These are phyloP conservation scores for Skeletonema marinoi DNA, from an alignment of 108 stramenopile genomes.

Conservation along the genomic window DNA sequence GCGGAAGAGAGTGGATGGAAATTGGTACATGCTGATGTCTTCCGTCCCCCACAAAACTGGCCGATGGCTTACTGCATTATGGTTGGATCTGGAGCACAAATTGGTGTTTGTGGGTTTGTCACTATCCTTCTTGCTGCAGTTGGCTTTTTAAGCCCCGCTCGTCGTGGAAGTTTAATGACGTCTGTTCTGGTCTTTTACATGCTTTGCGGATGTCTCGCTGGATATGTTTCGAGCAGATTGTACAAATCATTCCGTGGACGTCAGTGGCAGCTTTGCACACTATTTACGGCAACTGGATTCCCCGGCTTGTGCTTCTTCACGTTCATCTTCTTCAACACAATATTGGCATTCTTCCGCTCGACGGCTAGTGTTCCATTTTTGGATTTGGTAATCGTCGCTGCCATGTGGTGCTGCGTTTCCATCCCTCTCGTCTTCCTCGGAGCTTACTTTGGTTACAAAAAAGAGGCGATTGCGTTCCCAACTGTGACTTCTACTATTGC, in stretches of 20 bases:
- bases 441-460: conserved; percentile 99
- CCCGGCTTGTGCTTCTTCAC: conserved; percentile 85
- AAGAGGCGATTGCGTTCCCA: conserved; percentile 79
- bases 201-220: conserved; percentile 87
- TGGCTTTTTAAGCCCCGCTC: conserved; percentile 94
- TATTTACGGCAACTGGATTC: conserved; percentile 88
- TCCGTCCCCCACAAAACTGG: conserved; percentile 91
- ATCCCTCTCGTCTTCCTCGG: conserved; percentile 98
- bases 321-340: conserved; percentile 91
- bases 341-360: conserved; percentile 89
- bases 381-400: conserved; percentile 91
- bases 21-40: conserved; percentile 99
- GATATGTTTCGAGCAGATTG: conserved; percentile 86
- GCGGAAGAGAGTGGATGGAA: conserved; percentile 96
- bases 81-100: conserved; percentile 93
- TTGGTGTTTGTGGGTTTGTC: conserved; percentile 63
- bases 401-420: conserved; percentile 98
- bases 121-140: conserved; percentile 87
- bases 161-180: conserved; percentile 93
- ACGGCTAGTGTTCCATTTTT: conserved; percentile 93
- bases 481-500: conserved; percentile 92
- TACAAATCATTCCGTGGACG: conserved; percentile 96
- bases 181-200: conserved; percentile 90
- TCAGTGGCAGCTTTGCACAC: conserved; percentile 94
- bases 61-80: conserved; percentile 98